Percentiles rank a stretch among this genome's conserved stretches.
Evolutionary conservation across 352 stramenopile genomes (phyloP).

Genomic region (Elongisporangium prolatum): DNA sequence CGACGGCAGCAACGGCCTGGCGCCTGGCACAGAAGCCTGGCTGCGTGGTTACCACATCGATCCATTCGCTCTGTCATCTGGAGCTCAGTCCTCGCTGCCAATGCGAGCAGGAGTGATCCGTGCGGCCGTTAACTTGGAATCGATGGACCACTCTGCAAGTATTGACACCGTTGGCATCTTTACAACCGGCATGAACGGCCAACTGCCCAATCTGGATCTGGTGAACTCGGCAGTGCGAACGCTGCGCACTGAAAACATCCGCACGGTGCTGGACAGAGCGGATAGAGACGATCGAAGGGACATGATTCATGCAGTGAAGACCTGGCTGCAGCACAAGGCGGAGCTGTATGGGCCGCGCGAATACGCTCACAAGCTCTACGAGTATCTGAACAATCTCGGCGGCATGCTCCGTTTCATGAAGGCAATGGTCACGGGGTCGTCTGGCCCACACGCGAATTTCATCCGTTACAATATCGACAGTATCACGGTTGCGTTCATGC

Average conservation of each 20-base stretch:
- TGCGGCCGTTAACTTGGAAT: constrained; percentile 73
- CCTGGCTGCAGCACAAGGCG: constrained; percentile 2
- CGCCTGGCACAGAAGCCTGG: constrained; percentile 65
- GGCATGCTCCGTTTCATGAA: constrained; percentile 84
- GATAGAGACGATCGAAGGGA: constrained; percentile 10
- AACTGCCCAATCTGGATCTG: constrained; percentile 84
- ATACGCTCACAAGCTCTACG: constrained; percentile 12
- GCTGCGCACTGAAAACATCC: constrained; percentile 37
- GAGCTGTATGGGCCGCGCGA: constrained; percentile 7
- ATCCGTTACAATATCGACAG: constrained; percentile 86
- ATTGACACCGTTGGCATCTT: constrained; percentile 50
- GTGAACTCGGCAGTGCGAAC: constrained; percentile 72
- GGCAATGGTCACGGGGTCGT: constrained; percentile 53
- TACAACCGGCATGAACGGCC: constrained; percentile 70
- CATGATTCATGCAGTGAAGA: constrained; percentile 5
- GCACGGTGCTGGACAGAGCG: constrained; percentile 42
- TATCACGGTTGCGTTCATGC: constrained; percentile 51
- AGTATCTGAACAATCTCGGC: constrained; percentile 50
- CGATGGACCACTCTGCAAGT: constrained; percentile 16
- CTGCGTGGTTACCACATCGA: constrained; percentile 67
- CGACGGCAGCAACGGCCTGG: constrained; percentile 57
- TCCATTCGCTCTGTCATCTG: constrained; percentile 21
- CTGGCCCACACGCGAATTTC: constrained; percentile 67
- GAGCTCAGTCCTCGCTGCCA: constrained; percentile 21
- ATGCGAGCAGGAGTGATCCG: constrained; percentile 79